These are phyloP conservation scores for Cryphonectria carpinicola DNA, from an alignment of 2,329 filamentous ascomycete genomes.

Conservation along the genomic window DNA sequence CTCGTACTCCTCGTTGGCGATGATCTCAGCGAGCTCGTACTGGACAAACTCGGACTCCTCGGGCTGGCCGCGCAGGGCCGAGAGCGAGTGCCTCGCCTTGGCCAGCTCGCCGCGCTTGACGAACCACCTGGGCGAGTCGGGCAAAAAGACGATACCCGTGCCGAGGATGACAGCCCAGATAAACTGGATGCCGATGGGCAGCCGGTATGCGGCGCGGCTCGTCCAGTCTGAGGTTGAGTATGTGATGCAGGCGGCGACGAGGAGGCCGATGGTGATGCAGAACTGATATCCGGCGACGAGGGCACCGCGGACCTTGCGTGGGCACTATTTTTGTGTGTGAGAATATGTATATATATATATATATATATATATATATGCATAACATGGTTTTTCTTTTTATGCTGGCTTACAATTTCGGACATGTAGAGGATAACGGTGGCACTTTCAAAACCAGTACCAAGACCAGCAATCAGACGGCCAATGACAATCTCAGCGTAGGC, in stretches of 20 bases:
- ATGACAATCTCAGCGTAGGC: constrained; percentile 58
- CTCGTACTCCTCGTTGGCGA: constrained; percentile 76
- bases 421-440: constrained; percentile 59
- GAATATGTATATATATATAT: no score
- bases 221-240: constrained; percentile 64
- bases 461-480: constrained; percentile 66
- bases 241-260: constrained; percentile 70
- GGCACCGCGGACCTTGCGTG: constrained; percentile 69
- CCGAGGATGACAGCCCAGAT: constrained; percentile 48
- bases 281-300: constrained; percentile 78
- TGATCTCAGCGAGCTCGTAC: constrained; percentile 72
- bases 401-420: constrained; percentile 66
- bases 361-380: no score
- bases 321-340: constrained; percentile 35
- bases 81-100: constrained; percentile 60
- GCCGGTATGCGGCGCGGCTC: constrained; percentile 69
- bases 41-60: constrained; percentile 67
- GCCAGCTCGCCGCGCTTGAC: constrained; percentile 70
- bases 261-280: constrained; percentile 73
- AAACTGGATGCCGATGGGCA: constrained; percentile 72
- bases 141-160: constrained; percentile 43
- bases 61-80: constrained; percentile 67
- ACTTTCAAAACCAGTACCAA: constrained; percentile 57
- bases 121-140: constrained; percentile 72
- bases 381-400: constrained; percentile 35